A percentile compares a stretch with the other conserved stretches of the same genome.
These are phyloP conservation scores for Fusarium circinatum DNA, from an alignment of 2,329 filamentous ascomycete species.

Conservation along the genomic window DNA sequence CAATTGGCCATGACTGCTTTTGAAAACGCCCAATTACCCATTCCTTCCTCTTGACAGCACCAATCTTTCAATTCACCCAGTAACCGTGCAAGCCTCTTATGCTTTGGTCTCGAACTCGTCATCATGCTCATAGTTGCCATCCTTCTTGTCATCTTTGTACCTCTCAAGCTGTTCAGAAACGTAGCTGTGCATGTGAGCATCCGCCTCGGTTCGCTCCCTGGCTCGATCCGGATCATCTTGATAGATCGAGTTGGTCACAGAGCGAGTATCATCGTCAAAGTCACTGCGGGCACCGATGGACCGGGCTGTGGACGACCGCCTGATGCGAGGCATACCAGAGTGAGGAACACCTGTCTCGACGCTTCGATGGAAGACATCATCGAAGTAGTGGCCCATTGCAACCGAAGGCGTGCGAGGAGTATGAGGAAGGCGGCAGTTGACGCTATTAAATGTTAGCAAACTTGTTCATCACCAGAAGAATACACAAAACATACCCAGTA, in stretches of 20 bases:
- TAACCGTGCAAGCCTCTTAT: slow-evolving; percentile 15
- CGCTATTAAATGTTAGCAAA: slow-evolving; percentile 63
- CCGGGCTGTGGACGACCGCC: slow-evolving; percentile 82
- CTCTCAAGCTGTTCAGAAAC: slow-evolving; percentile 82
- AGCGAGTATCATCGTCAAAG: slow-evolving; percentile 63
- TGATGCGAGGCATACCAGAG: slow-evolving; percentile 64
- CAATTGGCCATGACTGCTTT: slow-evolving; percentile 23
- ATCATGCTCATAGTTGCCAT: slow-evolving; percentile 45
- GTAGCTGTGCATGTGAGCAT: slow-evolving; percentile 81
- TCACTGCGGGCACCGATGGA: slow-evolving; percentile 88
- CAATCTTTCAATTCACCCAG: slow-evolving; percentile 1
- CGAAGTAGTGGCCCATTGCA: slow-evolving; percentile 93
- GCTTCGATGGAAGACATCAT: slow-evolving; percentile 77
- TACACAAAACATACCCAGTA: slow-evolving; percentile 76
- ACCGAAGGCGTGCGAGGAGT: slow-evolving; percentile 88
- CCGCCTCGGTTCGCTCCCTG: slow-evolving; percentile 63
- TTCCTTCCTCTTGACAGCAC: slow-evolving; percentile 13
- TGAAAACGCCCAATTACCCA: slow-evolving; percentile 28
- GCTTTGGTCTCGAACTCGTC: slow-evolving; percentile 61
- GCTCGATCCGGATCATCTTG: slow-evolving; percentile 56
- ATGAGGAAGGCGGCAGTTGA: slow-evolving; percentile 90
- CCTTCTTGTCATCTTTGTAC: slow-evolving; percentile 59
- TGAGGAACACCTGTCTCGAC: slow-evolving; percentile 51
- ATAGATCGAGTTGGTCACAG: slow-evolving; percentile 47
- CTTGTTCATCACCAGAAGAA: neutral